These are phyloP conservation scores for Candida rishiriensis DNA, from an alignment of 805 yeast species.

Conservation along the genomic window DNA sequence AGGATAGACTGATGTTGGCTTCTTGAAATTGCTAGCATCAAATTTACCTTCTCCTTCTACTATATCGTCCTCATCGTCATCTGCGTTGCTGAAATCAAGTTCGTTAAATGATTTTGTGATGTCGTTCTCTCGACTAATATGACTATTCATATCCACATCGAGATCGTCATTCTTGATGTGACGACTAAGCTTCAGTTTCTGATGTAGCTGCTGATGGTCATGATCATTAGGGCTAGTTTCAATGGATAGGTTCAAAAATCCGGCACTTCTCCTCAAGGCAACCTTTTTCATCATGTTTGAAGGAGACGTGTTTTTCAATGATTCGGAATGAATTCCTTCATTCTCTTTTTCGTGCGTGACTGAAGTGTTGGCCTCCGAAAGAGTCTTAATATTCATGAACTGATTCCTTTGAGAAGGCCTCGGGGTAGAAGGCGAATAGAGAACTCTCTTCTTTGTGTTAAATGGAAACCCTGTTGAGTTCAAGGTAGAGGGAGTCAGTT, in stretches of 20 bases:
- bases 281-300: slow-evolving; percentile 22
- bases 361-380: neutral
- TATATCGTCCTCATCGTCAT: slow-evolving; percentile 2
- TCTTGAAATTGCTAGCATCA: neutral
- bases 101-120: slow-evolving; percentile 33
- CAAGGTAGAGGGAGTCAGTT: slow-evolving; percentile 20
- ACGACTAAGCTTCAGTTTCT: slow-evolving; percentile 5
- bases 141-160: slow-evolving; percentile 21
- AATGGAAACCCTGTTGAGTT: slow-evolving; percentile 26
- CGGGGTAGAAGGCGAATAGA: slow-evolving; percentile 26
- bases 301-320: slow-evolving; percentile 6
- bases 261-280: slow-evolving; percentile 47
- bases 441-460: slow-evolving; percentile 24
- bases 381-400: neutral
- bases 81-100: slow-evolving; percentile 23
- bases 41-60: neutral
- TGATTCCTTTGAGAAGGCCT: slow-evolving; percentile 15
- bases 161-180: slow-evolving; percentile 5
- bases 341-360: slow-evolving; percentile 10
- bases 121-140: slow-evolving; percentile 21
- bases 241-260: slow-evolving; percentile 45
- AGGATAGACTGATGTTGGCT: neutral
- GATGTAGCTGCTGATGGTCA: neutral
- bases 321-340: slow-evolving; percentile 1
- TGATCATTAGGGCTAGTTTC: slow-evolving; percentile 30